phyloP scores from a whole-genome alignment of 75 land plant genomes.

The Cryptomeria japonica region DNA sequence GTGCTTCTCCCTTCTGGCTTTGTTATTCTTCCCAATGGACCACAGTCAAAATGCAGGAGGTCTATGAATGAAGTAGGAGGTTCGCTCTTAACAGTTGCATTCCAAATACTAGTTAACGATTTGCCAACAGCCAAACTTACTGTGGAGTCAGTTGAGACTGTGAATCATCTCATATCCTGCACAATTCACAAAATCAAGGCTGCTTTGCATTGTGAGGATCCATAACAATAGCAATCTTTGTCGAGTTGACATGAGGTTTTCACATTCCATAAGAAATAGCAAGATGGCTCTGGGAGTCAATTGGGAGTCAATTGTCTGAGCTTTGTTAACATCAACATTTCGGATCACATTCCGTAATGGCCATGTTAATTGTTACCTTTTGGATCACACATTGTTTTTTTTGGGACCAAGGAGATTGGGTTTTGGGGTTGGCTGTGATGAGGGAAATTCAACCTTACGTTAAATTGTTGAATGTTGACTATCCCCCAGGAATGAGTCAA shows the following conservation, averaged over 20 bases:
- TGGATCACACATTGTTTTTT: not conserved
- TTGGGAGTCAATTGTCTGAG: not conserved
- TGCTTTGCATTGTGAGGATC: conserved; percentile 46
- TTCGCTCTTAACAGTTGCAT: conserved; percentile 78
- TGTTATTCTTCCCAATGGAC: conserved; percentile 83
- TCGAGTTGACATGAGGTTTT: not conserved
- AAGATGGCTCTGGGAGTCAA: not conserved
- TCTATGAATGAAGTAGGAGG: conserved; percentile 63
- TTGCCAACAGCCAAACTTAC: conserved; percentile 75
- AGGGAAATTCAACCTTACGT: conserved; percentile 81
- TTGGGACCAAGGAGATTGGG: not conserved
- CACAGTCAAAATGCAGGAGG: conserved; percentile 35
- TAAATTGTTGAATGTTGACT: not conserved
- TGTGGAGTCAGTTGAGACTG: conserved; percentile 83
- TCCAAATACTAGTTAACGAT: conserved; percentile 82
- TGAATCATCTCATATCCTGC: conserved; percentile 56
- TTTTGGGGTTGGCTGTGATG: conserved; percentile 3
- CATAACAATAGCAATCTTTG: not conserved
- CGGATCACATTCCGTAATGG: not conserved
- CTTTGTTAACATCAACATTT: not conserved
- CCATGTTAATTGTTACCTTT: not conserved
- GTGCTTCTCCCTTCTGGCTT: conserved; percentile 91
- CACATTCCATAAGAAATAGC: not conserved
- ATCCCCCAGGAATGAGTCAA: conserved; percentile 51
- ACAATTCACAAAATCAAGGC: conserved; percentile 31